These are phyloP conservation scores for Geotrichum candidum DNA, from an alignment of 1,139 yeast genomes.

Conservation along the genomic window DNA sequence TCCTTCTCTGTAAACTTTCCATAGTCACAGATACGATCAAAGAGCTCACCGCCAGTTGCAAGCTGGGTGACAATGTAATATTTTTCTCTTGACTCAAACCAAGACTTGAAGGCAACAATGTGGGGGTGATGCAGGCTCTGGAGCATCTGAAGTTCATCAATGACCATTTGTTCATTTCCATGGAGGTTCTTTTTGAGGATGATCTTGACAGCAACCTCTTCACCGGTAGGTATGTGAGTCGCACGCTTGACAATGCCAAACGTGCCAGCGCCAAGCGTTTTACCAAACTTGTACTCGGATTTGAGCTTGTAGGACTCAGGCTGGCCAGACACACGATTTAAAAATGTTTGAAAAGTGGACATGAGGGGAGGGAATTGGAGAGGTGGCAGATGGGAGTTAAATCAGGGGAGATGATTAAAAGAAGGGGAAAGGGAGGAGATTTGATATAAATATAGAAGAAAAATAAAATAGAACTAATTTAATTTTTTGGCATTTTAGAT, in stretches of 20 bases:
- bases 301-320: conserved; percentile 65
- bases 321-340: conserved; percentile 52
- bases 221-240: conserved; percentile 48
- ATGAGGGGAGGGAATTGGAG: neutral
- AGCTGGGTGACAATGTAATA: conserved; percentile 46
- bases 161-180: conserved; percentile 64
- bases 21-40: conserved; percentile 69
- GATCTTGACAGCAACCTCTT: conserved; percentile 82
- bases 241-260: conserved; percentile 87
- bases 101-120: conserved; percentile 75
- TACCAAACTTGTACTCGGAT: conserved; percentile 62
- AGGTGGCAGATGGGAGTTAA: neutral
- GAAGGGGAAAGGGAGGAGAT: neutral
- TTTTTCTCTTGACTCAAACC: conserved; percentile 75
- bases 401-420: neutral
- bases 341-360: conserved; percentile 2
- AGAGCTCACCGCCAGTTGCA: conserved; percentile 89
- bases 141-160: conserved; percentile 68
- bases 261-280: conserved; percentile 84
- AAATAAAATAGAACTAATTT: neutral
- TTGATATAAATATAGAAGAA: neutral
- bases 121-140: conserved; percentile 67
- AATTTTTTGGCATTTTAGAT: neutral
- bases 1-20: conserved; percentile 83
- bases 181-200: conserved; percentile 73